phyloP scores from a whole-genome alignment of 192 early-diverging fungal species.

The Gamsiella multidivaricata region DNA sequence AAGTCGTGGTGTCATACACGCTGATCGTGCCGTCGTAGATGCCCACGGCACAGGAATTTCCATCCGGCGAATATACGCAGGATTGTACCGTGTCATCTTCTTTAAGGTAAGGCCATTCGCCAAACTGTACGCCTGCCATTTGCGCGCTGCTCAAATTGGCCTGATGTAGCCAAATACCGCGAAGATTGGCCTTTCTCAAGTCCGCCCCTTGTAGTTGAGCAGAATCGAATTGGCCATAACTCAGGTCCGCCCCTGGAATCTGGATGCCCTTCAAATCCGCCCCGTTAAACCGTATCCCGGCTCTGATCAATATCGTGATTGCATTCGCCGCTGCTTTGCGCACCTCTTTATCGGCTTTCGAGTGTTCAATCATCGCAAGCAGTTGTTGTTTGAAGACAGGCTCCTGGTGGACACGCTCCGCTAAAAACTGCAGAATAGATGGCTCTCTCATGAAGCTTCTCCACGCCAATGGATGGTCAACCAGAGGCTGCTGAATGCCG shows the following conservation, averaged over 20 bases:
- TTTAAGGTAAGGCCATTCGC: background rate
- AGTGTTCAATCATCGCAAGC: slow-evolving; percentile 1
- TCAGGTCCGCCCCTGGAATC: slow-evolving; percentile 22
- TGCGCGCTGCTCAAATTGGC: slow-evolving; percentile 11
- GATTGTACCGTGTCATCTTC: background rate
- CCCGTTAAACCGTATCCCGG: slow-evolving; percentile 7
- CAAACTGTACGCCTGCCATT: slow-evolving; percentile 22
- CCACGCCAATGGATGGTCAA: slow-evolving; percentile 4
- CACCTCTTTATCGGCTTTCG: background rate
- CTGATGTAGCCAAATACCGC: background rate
- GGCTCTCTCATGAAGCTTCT: slow-evolving; percentile 10
- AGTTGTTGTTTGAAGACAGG: slow-evolving; percentile 5
- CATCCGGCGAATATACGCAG: slow-evolving; percentile 12
- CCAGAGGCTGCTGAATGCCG: background rate
- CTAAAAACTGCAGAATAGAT: slow-evolving; percentile 6
- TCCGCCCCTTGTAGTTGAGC: slow-evolving; percentile 21
- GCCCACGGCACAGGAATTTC: background rate
- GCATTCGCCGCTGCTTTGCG: slow-evolving; percentile 21
- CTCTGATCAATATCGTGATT: slow-evolving; percentile 20
- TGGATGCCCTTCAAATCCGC: slow-evolving; percentile 6
- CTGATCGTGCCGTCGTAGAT: background rate
- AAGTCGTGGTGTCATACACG: background rate
- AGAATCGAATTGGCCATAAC: slow-evolving; percentile 13
- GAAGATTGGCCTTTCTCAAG: background rate
- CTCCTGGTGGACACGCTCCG: slow-evolving; percentile 13